Conservation (phyloP, 352 stramenopile species). For the Globisporangium mamillatum region DNA sequence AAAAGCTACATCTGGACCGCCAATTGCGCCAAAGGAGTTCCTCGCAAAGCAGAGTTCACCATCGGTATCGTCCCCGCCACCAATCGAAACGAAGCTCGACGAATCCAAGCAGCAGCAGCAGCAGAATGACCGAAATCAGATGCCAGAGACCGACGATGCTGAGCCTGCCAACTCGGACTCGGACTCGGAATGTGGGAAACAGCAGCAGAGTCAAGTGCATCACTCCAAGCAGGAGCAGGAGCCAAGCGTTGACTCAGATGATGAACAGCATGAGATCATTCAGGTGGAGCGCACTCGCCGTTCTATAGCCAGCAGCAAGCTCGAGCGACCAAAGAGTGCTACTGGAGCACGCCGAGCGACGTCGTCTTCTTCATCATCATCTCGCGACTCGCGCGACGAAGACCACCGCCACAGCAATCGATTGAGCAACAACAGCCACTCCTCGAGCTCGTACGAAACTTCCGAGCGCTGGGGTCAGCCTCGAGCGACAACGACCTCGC, state of each 20-base stretch:
- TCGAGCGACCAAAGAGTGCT: conserved; percentile 50
- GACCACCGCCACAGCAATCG: conserved; percentile 22
- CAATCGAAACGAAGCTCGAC: background rate
- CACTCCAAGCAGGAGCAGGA: conserved; percentile 17
- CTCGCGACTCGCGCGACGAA: conserved; percentile 29
- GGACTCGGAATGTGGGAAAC: conserved; percentile 9
- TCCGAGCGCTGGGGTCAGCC: conserved; percentile 53
- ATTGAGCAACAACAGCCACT: conserved; percentile 39
- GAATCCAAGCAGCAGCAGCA: conserved; percentile 7
- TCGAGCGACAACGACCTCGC: conserved; percentile 27
- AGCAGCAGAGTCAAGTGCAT: conserved; percentile 17
- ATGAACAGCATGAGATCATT: conserved; percentile 37
- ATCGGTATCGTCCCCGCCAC: background rate
- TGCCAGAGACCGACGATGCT: conserved; percentile 40
- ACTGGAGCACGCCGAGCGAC: conserved; percentile 15
- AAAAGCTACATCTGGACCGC: background rate
- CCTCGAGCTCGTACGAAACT: conserved; percentile 25
- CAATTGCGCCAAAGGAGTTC: conserved; percentile 16
- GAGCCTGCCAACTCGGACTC: conserved; percentile 19
- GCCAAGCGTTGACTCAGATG: conserved; percentile 33
- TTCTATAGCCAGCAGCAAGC: conserved; percentile 22
- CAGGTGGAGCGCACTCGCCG: conserved; percentile 39
- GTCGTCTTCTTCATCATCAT: conserved; percentile 7
- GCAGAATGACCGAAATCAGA: conserved; percentile 20
- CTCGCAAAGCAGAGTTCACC: conserved; percentile 4